phyloP scores from a whole-genome alignment of 2,329 filamentous ascomycete genomes.

The Stromatinia cepivora region DNA sequence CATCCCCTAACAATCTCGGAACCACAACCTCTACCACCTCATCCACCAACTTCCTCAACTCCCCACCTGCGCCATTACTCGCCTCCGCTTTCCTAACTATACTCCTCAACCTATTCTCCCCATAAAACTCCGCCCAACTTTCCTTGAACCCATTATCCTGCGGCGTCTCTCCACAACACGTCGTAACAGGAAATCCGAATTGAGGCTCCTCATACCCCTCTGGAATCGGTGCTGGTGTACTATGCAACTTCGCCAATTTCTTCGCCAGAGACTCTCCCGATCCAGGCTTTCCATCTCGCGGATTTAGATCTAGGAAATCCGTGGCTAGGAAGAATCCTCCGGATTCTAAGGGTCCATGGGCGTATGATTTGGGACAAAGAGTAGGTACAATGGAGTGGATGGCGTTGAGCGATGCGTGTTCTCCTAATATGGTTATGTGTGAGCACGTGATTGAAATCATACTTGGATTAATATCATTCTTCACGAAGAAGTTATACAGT shows the following conservation, averaged over 20 bases:
- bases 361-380: conserved; percentile 74
- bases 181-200: conserved; percentile 83
- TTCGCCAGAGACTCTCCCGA: conserved; percentile 60
- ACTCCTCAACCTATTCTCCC: conserved; percentile 67
- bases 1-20: conserved; percentile 71
- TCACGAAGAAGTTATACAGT: conserved; percentile 15
- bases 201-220: conserved; percentile 57
- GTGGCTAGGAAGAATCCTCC: conserved; percentile 61
- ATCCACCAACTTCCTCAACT: conserved; percentile 65
- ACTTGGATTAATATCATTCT: neutral
- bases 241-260: conserved; percentile 79
- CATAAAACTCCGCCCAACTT: conserved; percentile 86
- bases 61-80: conserved; percentile 63
- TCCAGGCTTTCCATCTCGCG: conserved; percentile 34
- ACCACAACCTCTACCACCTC: conserved; percentile 64
- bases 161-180: conserved; percentile 81
- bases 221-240: conserved; percentile 67
- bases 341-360: conserved; percentile 61
- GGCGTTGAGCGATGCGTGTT: conserved; percentile 80
- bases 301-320: conserved; percentile 71
- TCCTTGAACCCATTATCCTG: conserved; percentile 75
- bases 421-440: conserved; percentile 54
- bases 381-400: conserved; percentile 70
- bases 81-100: conserved; percentile 60
- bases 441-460: conserved; percentile 11